Percentiles rank a stretch among this genome's conserved stretches.
phyloP scores from a whole-genome alignment of 768 basidiomycete species.

The Mycena filopes region DNA sequence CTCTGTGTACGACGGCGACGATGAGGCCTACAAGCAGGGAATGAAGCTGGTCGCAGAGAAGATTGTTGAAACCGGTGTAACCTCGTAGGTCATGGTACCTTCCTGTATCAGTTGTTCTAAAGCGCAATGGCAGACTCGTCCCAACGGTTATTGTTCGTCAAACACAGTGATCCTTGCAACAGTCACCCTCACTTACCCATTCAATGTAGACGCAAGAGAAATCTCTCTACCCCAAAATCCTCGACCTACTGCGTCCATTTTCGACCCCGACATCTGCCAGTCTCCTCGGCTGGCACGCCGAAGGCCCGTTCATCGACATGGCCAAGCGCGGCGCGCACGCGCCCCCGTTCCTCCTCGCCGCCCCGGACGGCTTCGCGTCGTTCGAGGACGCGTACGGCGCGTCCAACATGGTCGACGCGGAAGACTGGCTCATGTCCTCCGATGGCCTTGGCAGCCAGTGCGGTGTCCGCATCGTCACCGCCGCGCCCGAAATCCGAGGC shows the following conservation, averaged over 20 bases:
- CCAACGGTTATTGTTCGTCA: constrained; percentile 77
- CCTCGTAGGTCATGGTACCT: constrained; percentile 65
- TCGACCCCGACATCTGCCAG: constrained; percentile 73
- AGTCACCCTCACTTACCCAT: constrained; percentile 2
- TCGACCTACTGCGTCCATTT: constrained; percentile 75
- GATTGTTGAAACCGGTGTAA: constrained; percentile 89
- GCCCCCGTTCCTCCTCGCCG: constrained; percentile 69
- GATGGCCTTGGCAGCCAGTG: constrained; percentile 57
- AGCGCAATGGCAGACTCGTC: constrained; percentile 52
- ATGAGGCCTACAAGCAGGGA: constrained; percentile 73
- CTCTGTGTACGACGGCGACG: constrained; percentile 80
- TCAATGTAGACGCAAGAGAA: constrained; percentile 77
- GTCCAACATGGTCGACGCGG: constrained; percentile 67
- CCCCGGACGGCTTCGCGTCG: constrained; percentile 69
- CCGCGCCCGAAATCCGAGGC: constrained; percentile 87
- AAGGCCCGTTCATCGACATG: constrained; percentile 88
- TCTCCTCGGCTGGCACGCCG: constrained; percentile 89
- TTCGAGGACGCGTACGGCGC: constrained; percentile 82
- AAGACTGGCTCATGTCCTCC: constrained; percentile 73
- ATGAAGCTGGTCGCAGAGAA: constrained; percentile 77
- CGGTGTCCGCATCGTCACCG: constrained; percentile 84
- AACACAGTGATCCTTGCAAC: not conserved
- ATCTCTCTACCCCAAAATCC: constrained; percentile 75
- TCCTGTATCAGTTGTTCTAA: constrained; percentile 39
- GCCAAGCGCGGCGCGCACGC: constrained; percentile 89